Base-by-base conservation (phyloP, 768 basidiomycete species). In the Gymnopilus junonius region DNA sequence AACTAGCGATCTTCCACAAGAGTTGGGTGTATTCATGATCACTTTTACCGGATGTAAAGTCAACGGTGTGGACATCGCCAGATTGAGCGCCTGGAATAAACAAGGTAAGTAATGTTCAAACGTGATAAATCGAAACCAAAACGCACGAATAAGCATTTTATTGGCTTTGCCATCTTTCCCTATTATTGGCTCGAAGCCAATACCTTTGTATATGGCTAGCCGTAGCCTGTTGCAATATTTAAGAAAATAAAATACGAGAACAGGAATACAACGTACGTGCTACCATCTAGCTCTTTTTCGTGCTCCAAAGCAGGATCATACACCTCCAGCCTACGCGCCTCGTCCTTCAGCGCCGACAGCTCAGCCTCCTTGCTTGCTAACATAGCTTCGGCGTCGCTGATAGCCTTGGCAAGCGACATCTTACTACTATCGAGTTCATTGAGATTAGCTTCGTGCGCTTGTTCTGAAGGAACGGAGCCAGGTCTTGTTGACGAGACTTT, bases 251-350 rank as follows among this genome's bases (percentile, higher is more conserved):
- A 31, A 51, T 21, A 10, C 17, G 20, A 4, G 14, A 6, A 15
- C 4, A 45, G 25, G 23, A 20, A 7, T n/a, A 29, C 11, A 34
- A 75, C 90, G 71, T 76, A 93, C 92, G 83, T 76, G 45, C 85
- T 85, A 20, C 89, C 86, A 69, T 91, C 88, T 37, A 93, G 74
- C 55, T 91, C 87, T 50, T 80, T 83, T 62, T 85, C 86, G 65
- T 92, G 91, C 63, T 92, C 90, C 20, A 81, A 74, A 7, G 91
- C 88, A 21, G 91, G 89, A 73, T 94, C 92, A 55, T 84, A 87
- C 42, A 82, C 82, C 70, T 93, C 91, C 63, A 92, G 72, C 42
- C 72, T 75, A 32, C 82, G 80, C 0, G 83, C 83, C 64, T 87
- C 86, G 58, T 90, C 89, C 67, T 89, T 90, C 62, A 94, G 77